Conservation (phyloP, 495 filamentous ascomycete species). For the Aspergillus affinis region DNA sequence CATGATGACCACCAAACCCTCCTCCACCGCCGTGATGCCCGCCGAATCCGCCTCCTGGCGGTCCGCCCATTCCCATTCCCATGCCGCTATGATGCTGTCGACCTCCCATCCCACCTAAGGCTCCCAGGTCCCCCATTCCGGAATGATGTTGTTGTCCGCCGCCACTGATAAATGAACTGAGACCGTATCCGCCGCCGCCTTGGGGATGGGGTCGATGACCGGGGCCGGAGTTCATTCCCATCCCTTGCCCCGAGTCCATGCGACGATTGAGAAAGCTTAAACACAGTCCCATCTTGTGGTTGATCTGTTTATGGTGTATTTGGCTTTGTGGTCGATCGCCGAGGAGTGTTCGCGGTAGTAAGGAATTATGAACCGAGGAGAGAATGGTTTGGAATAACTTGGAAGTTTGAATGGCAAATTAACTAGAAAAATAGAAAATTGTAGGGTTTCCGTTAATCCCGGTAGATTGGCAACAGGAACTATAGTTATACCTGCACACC, state of each 20-base stretch:
- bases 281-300: not conserved
- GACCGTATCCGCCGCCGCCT: not conserved
- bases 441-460: too few relatives aligned
- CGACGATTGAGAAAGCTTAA: not conserved
- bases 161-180: not conserved
- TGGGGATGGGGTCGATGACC: not conserved
- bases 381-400: too few relatives aligned
- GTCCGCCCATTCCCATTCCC: too few relatives aligned
- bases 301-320: too few relatives aligned
- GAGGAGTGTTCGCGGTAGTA: too few relatives aligned
- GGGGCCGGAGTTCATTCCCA: not conserved
- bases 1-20: not conserved
- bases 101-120: not conserved
- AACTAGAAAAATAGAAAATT: too few relatives aligned
- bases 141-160: not conserved
- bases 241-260: not conserved
- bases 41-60: not conserved
- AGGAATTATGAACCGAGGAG: too few relatives aligned
- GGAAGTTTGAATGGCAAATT: too few relatives aligned
- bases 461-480: not conserved
- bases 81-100: not conserved
- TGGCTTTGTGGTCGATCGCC: too few relatives aligned
- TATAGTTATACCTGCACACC: not conserved
- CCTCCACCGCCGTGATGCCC: not conserved
- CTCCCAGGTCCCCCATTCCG: not conserved